Base-by-base conservation (phyloP, 2,329 filamentous ascomycete species). In the Raffaelea arxii region DNA sequence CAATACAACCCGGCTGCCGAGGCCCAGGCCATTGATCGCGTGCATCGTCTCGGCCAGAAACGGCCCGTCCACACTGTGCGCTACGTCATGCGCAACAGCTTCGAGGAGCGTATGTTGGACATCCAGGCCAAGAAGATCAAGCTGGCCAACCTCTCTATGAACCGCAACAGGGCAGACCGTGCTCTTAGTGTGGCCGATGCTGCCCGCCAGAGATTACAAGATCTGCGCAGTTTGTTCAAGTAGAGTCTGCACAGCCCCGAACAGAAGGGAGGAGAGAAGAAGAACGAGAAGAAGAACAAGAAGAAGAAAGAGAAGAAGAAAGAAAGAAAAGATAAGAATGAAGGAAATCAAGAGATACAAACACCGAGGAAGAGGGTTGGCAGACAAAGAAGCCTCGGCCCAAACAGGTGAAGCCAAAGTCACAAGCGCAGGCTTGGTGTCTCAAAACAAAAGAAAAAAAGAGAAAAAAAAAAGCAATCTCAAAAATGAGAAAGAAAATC, bases 1-100 rank as follows among this genome's bases (percentile, higher is more conserved):
- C 90, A 96, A 60, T 98, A 91, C 69, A 98, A 98, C 58, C 92
- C 92, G 0, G 90, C 89, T 0, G 88, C 90, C 0, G 91, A 98
- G 63, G 86, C 89, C 5, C 92, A 98, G 65, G 92, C 92, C 2
- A 77, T 97, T 7, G 92, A 97, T 61, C 86, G 92, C 25, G 87
- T 98, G 6, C 90, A 95, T 62, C 82, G 90, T 18, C 71, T 96
- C 2, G 90, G 92, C 1, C 92, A 98, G 69, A 92, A 79, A 56
- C 75, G 92, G n/a, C 78, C 82, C 12, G 92, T 98, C 1, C 77
- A 77, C n/a, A 94, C 89, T 2, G 81, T 86, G 32, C 80, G 90
- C 32, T 97, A 87, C 62, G 84, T 97, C 56, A 97, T 97, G 88
- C 73, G 77, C 22, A 72, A 80, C 50, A 95, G 87, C 58, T 94